Evolutionary conservation across 1,139 yeast species (phyloP).

Genomic region (Suhomyces taliae): DNA sequence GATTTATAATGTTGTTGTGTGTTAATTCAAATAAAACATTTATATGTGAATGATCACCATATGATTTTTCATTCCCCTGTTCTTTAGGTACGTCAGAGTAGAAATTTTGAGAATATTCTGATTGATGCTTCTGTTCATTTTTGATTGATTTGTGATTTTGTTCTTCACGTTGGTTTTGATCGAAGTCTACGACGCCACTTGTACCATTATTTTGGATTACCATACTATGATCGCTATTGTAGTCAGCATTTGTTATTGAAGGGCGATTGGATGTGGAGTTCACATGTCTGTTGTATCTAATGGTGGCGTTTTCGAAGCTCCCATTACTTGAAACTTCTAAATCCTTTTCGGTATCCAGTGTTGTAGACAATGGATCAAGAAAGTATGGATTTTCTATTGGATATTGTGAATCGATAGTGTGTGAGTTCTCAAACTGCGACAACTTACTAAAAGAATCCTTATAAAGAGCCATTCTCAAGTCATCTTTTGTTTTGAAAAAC

Average conservation of each 20-base stretch:
- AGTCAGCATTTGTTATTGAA: neutral
- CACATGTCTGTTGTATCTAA: conserved; percentile 11
- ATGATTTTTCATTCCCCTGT: neutral
- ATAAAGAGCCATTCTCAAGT: conserved; percentile 20
- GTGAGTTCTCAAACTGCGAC: conserved; percentile 7
- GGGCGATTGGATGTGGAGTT: conserved; percentile 9
- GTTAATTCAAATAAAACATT: conserved; percentile 1
- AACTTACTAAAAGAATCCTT: conserved; percentile 18
- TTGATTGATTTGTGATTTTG: neutral
- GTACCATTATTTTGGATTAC: neutral
- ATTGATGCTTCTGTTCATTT: neutral
- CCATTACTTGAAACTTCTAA: conserved; percentile 7
- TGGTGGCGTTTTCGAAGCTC: conserved; percentile 12
- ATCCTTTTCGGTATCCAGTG: conserved; percentile 6
- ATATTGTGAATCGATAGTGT: neutral
- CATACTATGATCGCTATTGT: neutral
- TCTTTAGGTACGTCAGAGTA: neutral
- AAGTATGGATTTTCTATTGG: conserved; percentile 1
- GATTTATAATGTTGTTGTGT: conserved; percentile 11
- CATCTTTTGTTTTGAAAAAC: conserved; percentile 18
- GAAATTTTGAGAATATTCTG: neutral
- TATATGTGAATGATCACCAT: neutral
- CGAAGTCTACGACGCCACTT: neutral
- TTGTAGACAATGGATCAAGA: conserved; percentile 1
- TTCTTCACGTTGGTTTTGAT: neutral